These are phyloP conservation scores for Clathrospora elynae DNA, from an alignment of 2,329 filamentous ascomycete genomes.

Conservation along the genomic window DNA sequence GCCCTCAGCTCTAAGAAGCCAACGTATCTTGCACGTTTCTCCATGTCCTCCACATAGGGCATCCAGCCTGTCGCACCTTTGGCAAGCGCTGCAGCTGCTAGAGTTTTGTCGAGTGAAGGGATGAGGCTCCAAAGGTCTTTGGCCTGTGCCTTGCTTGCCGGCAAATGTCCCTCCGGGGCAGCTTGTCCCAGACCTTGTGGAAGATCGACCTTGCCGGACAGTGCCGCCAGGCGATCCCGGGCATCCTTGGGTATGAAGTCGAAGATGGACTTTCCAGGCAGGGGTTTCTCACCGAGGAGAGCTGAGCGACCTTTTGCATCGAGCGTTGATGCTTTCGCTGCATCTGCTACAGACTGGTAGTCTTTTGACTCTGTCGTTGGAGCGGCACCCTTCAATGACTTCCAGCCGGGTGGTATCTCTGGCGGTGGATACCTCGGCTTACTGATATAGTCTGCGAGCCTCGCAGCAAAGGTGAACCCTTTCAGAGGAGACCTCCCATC, in stretches of 20 bases:
- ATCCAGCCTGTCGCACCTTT: constrained; percentile 67
- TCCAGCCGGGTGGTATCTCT: constrained; percentile 74
- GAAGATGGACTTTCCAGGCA: constrained; percentile 94
- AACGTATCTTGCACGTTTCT: constrained; percentile 80
- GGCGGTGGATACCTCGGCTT: constrained; percentile 65
- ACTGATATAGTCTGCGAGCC: constrained; percentile 49
- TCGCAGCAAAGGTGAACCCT: constrained; percentile 74
- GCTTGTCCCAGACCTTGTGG: constrained; percentile 78
- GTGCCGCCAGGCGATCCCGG: constrained; percentile 74
- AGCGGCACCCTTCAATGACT: constrained; percentile 55
- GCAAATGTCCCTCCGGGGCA: constrained; percentile 66
- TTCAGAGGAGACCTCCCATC: constrained; percentile 80
- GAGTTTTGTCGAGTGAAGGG: constrained; percentile 48
- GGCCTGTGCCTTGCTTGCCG: constrained; percentile 65
- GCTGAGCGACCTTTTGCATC: constrained; percentile 78
- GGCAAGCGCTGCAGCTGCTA: constrained; percentile 54
- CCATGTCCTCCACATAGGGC: constrained; percentile 82
- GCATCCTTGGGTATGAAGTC: constrained; percentile 83
- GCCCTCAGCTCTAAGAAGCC: constrained; percentile 79
- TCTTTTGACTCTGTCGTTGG: constrained; percentile 40
- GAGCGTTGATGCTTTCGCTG: constrained; percentile 75
- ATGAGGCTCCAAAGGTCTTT: constrained; percentile 59
- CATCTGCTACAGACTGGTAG: constrained; percentile 72
- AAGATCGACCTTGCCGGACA: constrained; percentile 76
- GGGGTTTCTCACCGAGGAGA: constrained; percentile 76